Conservation (phyloP, 225 moss, liverwort and hornwort species). For the Pleurozium schreberi region DNA sequence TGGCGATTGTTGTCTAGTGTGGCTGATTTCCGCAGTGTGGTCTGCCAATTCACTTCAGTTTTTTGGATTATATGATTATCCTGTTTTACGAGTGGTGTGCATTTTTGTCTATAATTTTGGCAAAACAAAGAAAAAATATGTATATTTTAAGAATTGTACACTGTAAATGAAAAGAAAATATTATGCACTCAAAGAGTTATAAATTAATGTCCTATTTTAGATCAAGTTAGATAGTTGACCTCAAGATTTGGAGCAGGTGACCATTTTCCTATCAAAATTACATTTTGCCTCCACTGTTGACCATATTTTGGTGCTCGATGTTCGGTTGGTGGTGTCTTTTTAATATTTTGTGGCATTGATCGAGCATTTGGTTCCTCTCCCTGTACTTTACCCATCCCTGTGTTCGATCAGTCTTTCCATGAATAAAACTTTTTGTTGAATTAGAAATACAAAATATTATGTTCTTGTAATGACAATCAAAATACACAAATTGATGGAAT, state of each 20-base stretch:
- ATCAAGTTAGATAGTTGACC: not conserved
- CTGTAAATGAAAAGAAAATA: not conserved
- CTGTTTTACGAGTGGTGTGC: not conserved
- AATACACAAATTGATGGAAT: not conserved
- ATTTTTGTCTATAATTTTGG: not conserved
- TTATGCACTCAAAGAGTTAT: not conserved
- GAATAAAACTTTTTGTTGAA: not conserved
- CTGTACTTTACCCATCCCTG: not conserved
- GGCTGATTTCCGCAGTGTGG: slow-evolving; percentile 24
- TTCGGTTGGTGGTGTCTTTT: not conserved
- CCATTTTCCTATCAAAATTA: slow-evolving; percentile 27
- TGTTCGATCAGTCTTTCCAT: not conserved
- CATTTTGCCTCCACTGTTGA: slow-evolving; percentile 27
- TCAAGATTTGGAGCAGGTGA: slow-evolving; percentile 7
- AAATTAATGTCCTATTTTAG: not conserved
- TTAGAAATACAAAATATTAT: not conserved
- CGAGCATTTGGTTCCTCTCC: not conserved
- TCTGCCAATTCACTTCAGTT: slow-evolving; percentile 45
- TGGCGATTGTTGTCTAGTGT: not conserved
- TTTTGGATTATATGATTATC: slow-evolving; percentile 24
- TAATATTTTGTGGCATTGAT: not conserved
- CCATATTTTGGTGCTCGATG: slow-evolving; percentile 17
- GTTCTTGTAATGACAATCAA: not conserved
- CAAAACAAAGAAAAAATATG: not conserved
- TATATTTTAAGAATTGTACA: not conserved